Evolutionary conservation across 805 yeast species (phyloP).

Genomic region (Starmera pachycereana): DNA sequence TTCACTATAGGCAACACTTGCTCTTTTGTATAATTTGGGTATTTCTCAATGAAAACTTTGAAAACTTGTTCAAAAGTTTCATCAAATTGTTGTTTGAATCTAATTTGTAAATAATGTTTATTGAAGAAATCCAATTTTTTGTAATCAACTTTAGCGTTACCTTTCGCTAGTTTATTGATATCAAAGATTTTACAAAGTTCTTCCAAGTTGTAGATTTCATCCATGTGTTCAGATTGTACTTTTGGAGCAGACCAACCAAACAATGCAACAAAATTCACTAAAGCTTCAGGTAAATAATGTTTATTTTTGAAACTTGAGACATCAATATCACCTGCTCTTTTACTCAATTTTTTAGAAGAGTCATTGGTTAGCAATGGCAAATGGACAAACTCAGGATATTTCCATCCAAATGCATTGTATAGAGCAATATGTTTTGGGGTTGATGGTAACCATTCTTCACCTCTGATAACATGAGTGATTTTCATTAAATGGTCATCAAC

Average conservation of each 20-base stretch:
- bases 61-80: constrained; percentile 25
- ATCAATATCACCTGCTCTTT: constrained; percentile 76
- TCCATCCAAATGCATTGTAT: constrained; percentile 81
- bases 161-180: constrained; percentile 71
- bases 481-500: constrained; percentile 91
- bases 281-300: constrained; percentile 79
- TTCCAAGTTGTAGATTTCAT: constrained; percentile 41
- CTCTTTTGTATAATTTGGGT: constrained; percentile 15
- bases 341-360: constrained; percentile 69
- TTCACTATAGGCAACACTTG: constrained; percentile 31
- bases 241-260: constrained; percentile 93
- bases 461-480: constrained; percentile 89
- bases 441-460: constrained; percentile 96
- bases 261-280: constrained; percentile 76
- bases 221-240: constrained; percentile 33
- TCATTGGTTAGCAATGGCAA: constrained; percentile 77
- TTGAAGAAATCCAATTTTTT: constrained; percentile 70
- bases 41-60: constrained; percentile 9
- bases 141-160: constrained; percentile 86
- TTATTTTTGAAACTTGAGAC: constrained; percentile 43
- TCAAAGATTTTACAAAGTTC: constrained; percentile 49
- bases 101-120: constrained; percentile 47
- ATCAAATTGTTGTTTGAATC: constrained; percentile 28
- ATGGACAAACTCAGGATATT: constrained; percentile 73
- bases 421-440: constrained; percentile 91